Percentiles rank a stretch among this genome's conserved stretches.
phyloP scores from a whole-genome alignment of 78 protist species.

The Monocercomonoides exilis region DNA sequence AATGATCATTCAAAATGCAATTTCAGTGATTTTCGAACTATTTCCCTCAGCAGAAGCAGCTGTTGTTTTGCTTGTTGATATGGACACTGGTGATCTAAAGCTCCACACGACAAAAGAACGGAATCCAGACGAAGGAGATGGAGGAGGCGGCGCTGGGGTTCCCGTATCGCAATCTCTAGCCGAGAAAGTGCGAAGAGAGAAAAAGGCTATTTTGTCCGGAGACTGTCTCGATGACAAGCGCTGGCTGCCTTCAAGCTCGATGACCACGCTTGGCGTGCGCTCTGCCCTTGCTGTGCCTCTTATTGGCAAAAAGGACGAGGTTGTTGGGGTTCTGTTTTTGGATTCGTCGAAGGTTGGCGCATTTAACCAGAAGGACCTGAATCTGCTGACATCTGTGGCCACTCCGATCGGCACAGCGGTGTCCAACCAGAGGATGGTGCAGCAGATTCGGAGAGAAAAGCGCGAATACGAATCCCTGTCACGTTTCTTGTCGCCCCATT shows the following conservation, averaged over 20 bases:
- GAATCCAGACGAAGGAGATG: not conserved
- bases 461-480: not conserved
- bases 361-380: not conserved
- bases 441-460: not conserved
- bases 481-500: not conserved
- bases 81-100: not conserved
- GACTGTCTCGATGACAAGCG: not conserved
- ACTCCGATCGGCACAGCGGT: not conserved
- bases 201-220: not conserved
- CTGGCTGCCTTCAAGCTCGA: not conserved
- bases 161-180: not conserved
- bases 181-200: not conserved
- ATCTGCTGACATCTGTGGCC: not conserved
- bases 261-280: not conserved
- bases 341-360: not conserved
- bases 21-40: not conserved
- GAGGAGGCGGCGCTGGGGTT: not conserved
- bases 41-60: not conserved
- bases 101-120: not conserved
- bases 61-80: not conserved
- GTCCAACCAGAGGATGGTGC: not conserved
- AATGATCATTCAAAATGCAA: not conserved
- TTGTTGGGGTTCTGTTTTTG: not conserved
- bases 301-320: not conserved
- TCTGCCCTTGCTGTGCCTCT: not conserved